Evolutionary conservation across 2,329 filamentous ascomycete genomes (phyloP).

Genomic region (Aspergillus unguis): DNA sequence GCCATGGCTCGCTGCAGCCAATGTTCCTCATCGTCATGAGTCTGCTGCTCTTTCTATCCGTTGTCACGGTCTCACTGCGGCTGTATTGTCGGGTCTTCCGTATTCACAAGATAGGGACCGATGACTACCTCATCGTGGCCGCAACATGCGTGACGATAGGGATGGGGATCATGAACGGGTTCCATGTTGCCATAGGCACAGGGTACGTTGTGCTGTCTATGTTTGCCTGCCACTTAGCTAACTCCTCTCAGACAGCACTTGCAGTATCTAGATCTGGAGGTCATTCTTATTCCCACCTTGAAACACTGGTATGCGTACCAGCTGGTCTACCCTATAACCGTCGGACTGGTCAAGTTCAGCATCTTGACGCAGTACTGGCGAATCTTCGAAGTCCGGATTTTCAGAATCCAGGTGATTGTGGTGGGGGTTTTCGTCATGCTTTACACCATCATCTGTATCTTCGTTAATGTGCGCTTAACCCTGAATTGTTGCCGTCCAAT

Average conservation of each 20-base stretch:
- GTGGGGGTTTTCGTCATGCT: slow-evolving; percentile 7
- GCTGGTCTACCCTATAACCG: slow-evolving; percentile 35
- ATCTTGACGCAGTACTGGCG: slow-evolving; percentile 45
- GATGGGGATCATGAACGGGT: slow-evolving; percentile 14
- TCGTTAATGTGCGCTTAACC: slow-evolving; percentile 5
- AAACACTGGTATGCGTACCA: slow-evolving; percentile 41
- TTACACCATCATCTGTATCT: slow-evolving; percentile 9
- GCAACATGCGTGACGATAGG: slow-evolving; percentile 9
- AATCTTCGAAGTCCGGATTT: slow-evolving; percentile 28
- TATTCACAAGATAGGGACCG: slow-evolving; percentile 9
- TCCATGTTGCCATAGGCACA: slow-evolving; percentile 11
- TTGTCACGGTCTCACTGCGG: slow-evolving; percentile 8
- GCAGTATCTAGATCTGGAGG: neutral
- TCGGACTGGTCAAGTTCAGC: slow-evolving; percentile 41
- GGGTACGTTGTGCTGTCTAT: neutral
- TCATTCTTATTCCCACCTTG: slow-evolving; percentile 19
- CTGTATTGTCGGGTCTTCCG: slow-evolving; percentile 8
- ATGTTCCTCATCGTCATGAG: slow-evolving; percentile 11
- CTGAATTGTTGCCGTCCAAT: neutral
- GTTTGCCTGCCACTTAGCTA: neutral
- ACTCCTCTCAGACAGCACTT: slow-evolving; percentile 2
- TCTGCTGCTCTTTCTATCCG: slow-evolving; percentile 7
- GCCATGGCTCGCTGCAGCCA: slow-evolving; percentile 14
- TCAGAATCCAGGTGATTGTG: slow-evolving; percentile 30
- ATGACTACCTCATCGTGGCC: slow-evolving; percentile 12